Conservation (phyloP, 208 protist species). For the Borovskyia barvae region DNA sequence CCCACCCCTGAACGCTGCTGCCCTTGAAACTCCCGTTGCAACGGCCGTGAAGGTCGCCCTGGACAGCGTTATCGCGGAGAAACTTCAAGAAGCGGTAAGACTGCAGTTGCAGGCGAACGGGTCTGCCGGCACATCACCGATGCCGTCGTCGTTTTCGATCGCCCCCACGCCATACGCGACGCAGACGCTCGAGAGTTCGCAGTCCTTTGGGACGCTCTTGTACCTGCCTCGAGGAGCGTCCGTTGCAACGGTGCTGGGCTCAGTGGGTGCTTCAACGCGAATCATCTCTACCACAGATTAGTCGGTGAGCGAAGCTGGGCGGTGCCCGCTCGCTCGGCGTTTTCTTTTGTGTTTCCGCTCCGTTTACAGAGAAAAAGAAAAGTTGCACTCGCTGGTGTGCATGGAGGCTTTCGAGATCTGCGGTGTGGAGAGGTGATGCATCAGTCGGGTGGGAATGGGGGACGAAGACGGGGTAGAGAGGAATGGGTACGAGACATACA, state of each 20-base stretch:
- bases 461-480: too few relatives aligned
- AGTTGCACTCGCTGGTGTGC: too few relatives aligned
- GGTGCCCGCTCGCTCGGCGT: too few relatives aligned
- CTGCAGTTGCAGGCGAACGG: slow-evolving; percentile 4
- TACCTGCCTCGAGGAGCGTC: slow-evolving; percentile 19
- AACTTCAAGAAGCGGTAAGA: slow-evolving; percentile 5
- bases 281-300: too few relatives aligned
- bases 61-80: not conserved
- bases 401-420: too few relatives aligned
- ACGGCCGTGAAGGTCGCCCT: not conserved
- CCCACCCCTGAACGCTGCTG: not conserved
- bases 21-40: not conserved
- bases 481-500: too few relatives aligned
- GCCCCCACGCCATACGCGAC: slow-evolving; percentile 18
- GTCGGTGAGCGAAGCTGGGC: too few relatives aligned
- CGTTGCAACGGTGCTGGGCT: slow-evolving; percentile 17
- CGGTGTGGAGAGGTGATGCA: too few relatives aligned
- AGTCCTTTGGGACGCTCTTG: slow-evolving; percentile 20
- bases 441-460: too few relatives aligned
- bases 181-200: slow-evolving; percentile 11
- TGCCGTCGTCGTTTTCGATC: slow-evolving; percentile 18
- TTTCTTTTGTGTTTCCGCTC: too few relatives aligned
- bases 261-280: slow-evolving; percentile 6
- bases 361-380: too few relatives aligned
- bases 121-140: not conserved